Conservation (phyloP, 2,329 filamentous ascomycete species). For the Chaetomiaceae sp. region DNA sequence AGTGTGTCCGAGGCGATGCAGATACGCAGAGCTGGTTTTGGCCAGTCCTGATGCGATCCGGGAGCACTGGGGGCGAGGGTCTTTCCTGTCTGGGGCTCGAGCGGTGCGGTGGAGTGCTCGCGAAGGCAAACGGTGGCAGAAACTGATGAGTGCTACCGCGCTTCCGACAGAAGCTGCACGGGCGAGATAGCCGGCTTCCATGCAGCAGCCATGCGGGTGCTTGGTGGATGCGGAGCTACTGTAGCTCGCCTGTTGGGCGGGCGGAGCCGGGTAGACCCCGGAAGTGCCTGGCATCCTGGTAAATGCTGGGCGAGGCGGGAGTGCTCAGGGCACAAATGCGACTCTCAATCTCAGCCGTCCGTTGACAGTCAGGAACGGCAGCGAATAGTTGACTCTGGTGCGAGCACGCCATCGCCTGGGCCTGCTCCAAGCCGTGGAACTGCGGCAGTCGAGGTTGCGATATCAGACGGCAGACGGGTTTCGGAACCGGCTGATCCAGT, state of each 20-base stretch:
- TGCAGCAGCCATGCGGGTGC: slow-evolving; percentile 19
- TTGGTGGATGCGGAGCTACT: slow-evolving; percentile 4
- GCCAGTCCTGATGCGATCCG: slow-evolving; percentile 20
- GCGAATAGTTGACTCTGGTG: slow-evolving; percentile 10
- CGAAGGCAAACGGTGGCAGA: slow-evolving; percentile 12
- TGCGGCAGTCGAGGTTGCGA: slow-evolving; percentile 7
- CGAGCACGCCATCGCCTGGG: slow-evolving; percentile 12
- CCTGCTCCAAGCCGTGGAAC: neutral
- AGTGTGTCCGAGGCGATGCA: neutral
- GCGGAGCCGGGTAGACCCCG: neutral
- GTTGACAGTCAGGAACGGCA: slow-evolving; percentile 6
- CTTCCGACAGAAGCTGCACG: slow-evolving; percentile 16
- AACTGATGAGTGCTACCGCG: slow-evolving; percentile 8
- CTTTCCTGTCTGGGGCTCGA: slow-evolving; percentile 22
- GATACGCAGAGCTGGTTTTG: slow-evolving; percentile 8
- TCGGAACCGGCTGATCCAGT: slow-evolving; percentile 5
- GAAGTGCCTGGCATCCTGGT: slow-evolving; percentile 4
- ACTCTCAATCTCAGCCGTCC: slow-evolving; percentile 9
- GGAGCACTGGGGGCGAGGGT: slow-evolving; percentile 19
- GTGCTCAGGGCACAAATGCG: slow-evolving; percentile 8
- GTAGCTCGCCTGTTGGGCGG: no score
- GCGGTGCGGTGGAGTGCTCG: slow-evolving; percentile 17
- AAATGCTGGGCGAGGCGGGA: neutral
- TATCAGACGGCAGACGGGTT: slow-evolving; percentile 9
- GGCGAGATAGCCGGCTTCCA: slow-evolving; percentile 18